Evolutionary conservation across 2,329 filamentous ascomycete genomes (phyloP), one percentile per base, ranked within the genome.

Genomic region (Leptographium lundbergii): DNA sequence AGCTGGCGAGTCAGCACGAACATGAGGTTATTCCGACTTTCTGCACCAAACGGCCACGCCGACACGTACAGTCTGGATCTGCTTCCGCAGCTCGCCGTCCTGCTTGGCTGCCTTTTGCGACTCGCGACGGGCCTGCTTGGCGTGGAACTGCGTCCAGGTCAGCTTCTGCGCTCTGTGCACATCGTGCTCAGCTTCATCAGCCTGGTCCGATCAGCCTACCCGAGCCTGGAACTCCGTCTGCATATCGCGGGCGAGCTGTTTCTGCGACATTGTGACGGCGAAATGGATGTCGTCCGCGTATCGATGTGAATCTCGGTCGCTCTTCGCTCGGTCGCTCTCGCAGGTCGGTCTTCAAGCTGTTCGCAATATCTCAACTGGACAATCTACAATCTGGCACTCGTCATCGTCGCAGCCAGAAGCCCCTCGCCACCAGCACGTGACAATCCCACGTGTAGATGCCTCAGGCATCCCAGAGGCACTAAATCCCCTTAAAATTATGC

Each of bases 171-270:
- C 29, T 36, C 27, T 54, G 6, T 54, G 32, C n/a, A 57, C 19
- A 29, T 4, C 7, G 32, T 34, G 32, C 17, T 51, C n/a, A 56
- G 19, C 36, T 39, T 51, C 6, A 2, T 10, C 32, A 34, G 32
- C 27, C 5, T 34, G 32, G 2, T 34, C 32, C 32, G 32, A 34
- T 34, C 53, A 17, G 27, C 34, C 11, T 56, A 78, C 76, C 69
- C 81, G 78, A 61, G 81, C 81, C 68, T 84, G 80, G 69, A 84
- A 82, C 71, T 84, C 81, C 71, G 80, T 77, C 67, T 84, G 79
- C 77, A 80, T 83, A 70, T 83, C 81, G 70, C 80, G 76, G 64
- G 79, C 75, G 60, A 77, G 73, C 68, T 83, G 80, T 69, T 80
- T 77, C 70, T 81, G 81, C 61, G 79, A 78, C 81, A 84, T 84